Base-by-base conservation (phyloP, 1,284 basidiomycete species). In the Meira nashicola region DNA sequence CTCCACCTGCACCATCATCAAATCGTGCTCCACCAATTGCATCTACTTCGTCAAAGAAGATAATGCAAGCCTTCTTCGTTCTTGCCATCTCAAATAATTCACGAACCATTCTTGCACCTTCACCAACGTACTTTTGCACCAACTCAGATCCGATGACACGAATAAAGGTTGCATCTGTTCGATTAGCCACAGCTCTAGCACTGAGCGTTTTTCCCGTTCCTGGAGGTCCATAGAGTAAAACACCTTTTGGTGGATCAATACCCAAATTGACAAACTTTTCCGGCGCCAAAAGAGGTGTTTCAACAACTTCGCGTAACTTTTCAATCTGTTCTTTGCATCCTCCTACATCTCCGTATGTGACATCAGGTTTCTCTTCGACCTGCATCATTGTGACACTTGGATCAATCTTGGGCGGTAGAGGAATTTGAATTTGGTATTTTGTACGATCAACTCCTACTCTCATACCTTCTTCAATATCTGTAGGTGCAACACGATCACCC, bases 301-400 rank as follows among this genome's bases (percentile, higher is more conserved):
- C 95, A 37, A 99, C 95, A 41, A 99, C 95, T 81, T 99, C 95
- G 51, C 94, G 85, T 49, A 99, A 84, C 82, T 98, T 98, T 83
- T 99, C 95, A 71, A 98, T 98, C 80, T 98, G 95, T 79, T 98
- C 95, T 81, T 98, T 98, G 82, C 95, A 97, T 9, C 95, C 95
- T 68, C 95, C 95, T 58, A 99, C 86, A 74, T 98, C 95, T 9
- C 92, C 92, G 79, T 98, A 98, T 1, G 94, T 97, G 52, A 98
- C 92, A 74, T 97, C 94, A 1, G 94, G 94, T 79, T 97, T 94
- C 81, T 98, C 94, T 80, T 98, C 94, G 48, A 98, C 94, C 80
- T 98, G 94, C 95, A 99, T 99, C 94, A 98, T 97, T 14, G 95
- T 98, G 3, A 99, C 95, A 0, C 92, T 95, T 2, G 95, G 92